These are phyloP conservation scores for Cephaloascus albidus DNA, from an alignment of 805 yeast genomes.

Conservation along the genomic window DNA sequence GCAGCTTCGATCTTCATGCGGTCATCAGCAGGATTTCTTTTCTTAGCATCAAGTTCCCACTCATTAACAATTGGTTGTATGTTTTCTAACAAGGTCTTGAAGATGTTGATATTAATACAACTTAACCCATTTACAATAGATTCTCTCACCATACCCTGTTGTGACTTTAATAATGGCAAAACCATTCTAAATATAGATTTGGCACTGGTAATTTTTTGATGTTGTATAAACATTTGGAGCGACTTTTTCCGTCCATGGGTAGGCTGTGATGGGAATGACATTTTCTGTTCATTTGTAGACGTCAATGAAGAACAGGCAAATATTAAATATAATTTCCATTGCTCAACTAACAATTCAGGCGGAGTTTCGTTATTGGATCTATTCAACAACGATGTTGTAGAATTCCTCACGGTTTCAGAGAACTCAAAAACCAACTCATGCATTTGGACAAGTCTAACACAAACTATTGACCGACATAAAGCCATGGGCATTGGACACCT, in stretches of 20 bases:
- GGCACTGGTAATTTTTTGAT: slow-evolving; percentile 88
- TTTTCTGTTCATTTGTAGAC: slow-evolving; percentile 76
- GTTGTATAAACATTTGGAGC: slow-evolving; percentile 76
- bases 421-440: slow-evolving; percentile 57
- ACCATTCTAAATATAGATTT: slow-evolving; percentile 83
- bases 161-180: slow-evolving; percentile 66
- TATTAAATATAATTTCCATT: slow-evolving; percentile 82
- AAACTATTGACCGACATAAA: slow-evolving; percentile 81
- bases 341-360: slow-evolving; percentile 69
- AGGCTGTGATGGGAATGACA: slow-evolving; percentile 41
- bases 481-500: slow-evolving; percentile 92
- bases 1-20: slow-evolving; percentile 64
- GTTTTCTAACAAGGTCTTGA: slow-evolving; percentile 71
- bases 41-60: slow-evolving; percentile 36
- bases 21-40: slow-evolving; percentile 24
- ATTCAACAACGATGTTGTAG: slow-evolving; percentile 9
- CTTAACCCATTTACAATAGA: slow-evolving; percentile 86
- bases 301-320: slow-evolving; percentile 91
- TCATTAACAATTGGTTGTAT: slow-evolving; percentile 50
- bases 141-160: slow-evolving; percentile 63
- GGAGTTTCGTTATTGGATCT: slow-evolving; percentile 17
- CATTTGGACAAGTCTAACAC: slow-evolving; percentile 80
- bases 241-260: slow-evolving; percentile 70
- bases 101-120: slow-evolving; percentile 83
- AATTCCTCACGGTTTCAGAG: slow-evolving; percentile 32